Conservation (phyloP, 2,329 filamentous ascomycete genomes). For the Fusarium longipes region DNA sequence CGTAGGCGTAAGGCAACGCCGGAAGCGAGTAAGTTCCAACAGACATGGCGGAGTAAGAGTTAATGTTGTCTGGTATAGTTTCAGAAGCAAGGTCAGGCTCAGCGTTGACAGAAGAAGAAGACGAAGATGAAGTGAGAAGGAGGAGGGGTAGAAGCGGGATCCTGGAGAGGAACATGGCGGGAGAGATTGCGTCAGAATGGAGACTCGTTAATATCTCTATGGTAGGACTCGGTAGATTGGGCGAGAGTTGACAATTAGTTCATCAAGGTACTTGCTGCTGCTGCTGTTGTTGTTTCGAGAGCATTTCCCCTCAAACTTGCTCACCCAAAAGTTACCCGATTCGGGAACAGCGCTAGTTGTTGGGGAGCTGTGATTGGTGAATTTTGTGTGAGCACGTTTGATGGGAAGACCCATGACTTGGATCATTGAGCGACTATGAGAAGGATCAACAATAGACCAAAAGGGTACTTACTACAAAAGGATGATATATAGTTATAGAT, state of each 20-base stretch:
- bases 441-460: not conserved
- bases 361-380: slow-evolving; percentile 47
- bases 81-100: slow-evolving; percentile 6
- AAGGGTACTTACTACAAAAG: not conserved
- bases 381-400: slow-evolving; percentile 37
- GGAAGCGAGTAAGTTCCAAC: slow-evolving; percentile 68
- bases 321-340: slow-evolving; percentile 45
- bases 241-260: not conserved
- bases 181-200: slow-evolving; percentile 35
- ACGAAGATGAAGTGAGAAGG: slow-evolving; percentile 16
- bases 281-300: slow-evolving; percentile 22
- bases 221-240: not conserved
- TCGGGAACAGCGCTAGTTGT: slow-evolving; percentile 38
- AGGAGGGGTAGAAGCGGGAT: slow-evolving; percentile 36
- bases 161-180: slow-evolving; percentile 21
- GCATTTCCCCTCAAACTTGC: slow-evolving; percentile 46
- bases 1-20: slow-evolving; percentile 73
- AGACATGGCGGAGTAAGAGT: slow-evolving; percentile 49
- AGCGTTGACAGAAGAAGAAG: slow-evolving; percentile 2
- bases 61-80: not conserved
- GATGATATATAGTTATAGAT: not conserved
- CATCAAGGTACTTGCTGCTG: slow-evolving; percentile 34
- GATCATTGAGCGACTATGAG: slow-evolving; percentile 34
- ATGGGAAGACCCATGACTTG: not conserved
- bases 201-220: slow-evolving; percentile 12